A percentile compares a stretch with the other conserved stretches of the same genome.
Conservation (phyloP, 75 land plant genomes). For the Azolla pinnata region DNA sequence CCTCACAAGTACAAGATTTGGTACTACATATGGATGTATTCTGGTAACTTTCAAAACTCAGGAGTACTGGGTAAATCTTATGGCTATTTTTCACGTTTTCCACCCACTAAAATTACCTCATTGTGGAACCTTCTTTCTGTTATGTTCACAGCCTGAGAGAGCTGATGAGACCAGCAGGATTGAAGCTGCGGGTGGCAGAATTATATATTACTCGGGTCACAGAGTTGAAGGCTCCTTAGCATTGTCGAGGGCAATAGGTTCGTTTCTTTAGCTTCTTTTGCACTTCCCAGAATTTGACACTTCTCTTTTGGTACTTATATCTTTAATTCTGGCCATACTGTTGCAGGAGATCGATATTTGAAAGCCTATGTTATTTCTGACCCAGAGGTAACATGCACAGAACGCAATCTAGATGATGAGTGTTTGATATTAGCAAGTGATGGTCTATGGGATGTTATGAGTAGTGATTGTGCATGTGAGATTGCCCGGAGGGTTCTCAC, state of each 20-base stretch:
- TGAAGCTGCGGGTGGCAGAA: constrained; percentile 57
- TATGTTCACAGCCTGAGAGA: constrained; percentile 51
- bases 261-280: neutral
- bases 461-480: constrained; percentile 58
- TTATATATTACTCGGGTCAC: constrained; percentile 58
- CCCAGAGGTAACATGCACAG: constrained; percentile 63
- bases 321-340: neutral
- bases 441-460: constrained; percentile 78
- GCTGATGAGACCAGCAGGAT: constrained; percentile 51
- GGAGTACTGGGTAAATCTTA: too few species aligned
- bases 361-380: constrained; percentile 58
- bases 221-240: constrained; percentile 64
- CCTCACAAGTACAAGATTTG: too few species aligned
- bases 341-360: constrained; percentile 53
- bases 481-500: constrained; percentile 41
- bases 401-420: constrained; percentile 42
- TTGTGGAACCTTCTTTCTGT: neutral
- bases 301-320: neutral
- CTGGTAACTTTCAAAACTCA: too few species aligned
- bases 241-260: constrained; percentile 76
- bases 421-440: constrained; percentile 69
- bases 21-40: too few species aligned
- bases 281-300: neutral
- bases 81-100: too few species aligned
- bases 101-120: neutral